A percentile compares a stretch with the other conserved stretches of the same genome.
These are phyloP conservation scores for Corymbia calophylla DNA, from an alignment of 441 rosid genomes.

Conservation along the genomic window DNA sequence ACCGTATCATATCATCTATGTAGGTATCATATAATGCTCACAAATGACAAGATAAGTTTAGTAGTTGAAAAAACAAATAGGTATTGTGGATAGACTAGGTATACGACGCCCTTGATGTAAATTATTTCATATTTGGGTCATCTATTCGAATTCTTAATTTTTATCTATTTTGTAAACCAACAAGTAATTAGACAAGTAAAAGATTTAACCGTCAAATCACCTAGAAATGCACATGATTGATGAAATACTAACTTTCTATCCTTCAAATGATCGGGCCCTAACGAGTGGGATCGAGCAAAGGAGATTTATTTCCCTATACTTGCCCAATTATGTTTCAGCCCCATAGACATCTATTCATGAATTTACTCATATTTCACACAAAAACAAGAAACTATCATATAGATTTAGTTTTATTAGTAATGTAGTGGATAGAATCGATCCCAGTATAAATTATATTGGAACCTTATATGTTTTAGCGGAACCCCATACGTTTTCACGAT, in stretches of 20 bases:
- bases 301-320: not conserved
- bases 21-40: not conserved
- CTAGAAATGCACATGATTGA: not conserved
- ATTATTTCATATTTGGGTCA: accelerated
- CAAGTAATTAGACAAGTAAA: not conserved
- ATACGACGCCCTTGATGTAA: not conserved
- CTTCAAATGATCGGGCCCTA: not conserved
- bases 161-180: not conserved
- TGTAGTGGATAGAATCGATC: accelerated
- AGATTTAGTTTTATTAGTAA: not conserved
- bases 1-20: not conserved
- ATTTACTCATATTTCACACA: not conserved
- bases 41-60: not conserved
- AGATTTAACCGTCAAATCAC: not conserved
- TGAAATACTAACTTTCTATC: not conserved
- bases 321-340: not conserved
- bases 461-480: not conserved
- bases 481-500: accelerated
- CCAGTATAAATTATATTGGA: accelerated
- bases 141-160: not conserved
- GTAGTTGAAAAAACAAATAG: not conserved
- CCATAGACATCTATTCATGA: not conserved
- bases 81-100: not conserved
- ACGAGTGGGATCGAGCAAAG: not conserved
- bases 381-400: not conserved